These are phyloP conservation scores for Trichoderma aggressivum DNA, from an alignment of 2,329 filamentous ascomycete species.

Conservation along the genomic window DNA sequence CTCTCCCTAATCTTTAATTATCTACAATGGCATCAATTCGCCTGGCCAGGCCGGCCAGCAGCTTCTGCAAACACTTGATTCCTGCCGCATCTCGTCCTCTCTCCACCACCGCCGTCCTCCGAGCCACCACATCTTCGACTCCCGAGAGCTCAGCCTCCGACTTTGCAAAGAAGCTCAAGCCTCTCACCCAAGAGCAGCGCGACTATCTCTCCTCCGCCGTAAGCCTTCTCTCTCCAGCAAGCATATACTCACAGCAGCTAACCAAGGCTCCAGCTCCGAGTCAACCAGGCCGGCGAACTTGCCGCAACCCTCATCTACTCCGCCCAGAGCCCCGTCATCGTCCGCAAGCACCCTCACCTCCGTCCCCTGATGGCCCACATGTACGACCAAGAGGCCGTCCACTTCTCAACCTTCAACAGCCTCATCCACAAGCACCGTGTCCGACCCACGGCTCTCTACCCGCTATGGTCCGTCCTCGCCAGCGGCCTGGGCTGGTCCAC, in stretches of 20 bases:
- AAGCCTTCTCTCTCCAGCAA: constrained; percentile 26
- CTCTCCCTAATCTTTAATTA: background rate
- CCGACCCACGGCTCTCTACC: constrained; percentile 88
- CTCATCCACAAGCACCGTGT: constrained; percentile 83
- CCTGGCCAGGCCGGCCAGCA: constrained; percentile 19
- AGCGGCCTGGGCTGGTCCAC: constrained; percentile 85
- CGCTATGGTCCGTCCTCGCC: constrained; percentile 79
- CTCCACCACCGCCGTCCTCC: constrained; percentile 22
- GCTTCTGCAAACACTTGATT: constrained; percentile 9
- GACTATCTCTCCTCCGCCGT: constrained; percentile 73
- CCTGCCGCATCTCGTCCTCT: constrained; percentile 18
- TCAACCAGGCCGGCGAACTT: constrained; percentile 97
- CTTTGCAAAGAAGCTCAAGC: constrained; percentile 46
- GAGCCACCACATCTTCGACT: constrained; percentile 17
- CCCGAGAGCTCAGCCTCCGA: constrained; percentile 7
- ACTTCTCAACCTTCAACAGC: constrained; percentile 80
- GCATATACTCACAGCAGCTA: background rate
- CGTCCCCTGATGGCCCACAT: constrained; percentile 93
- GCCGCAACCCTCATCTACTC: constrained; percentile 93
- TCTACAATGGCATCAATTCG: constrained; percentile 23
- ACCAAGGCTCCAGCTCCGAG: constrained; percentile 62
- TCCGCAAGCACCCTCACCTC: constrained; percentile 78
- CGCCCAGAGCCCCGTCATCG: constrained; percentile 78
- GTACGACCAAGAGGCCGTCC: constrained; percentile 92
- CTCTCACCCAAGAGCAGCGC: constrained; percentile 66